Percentiles rank a stretch among this genome's conserved stretches.
These are phyloP conservation scores for Penicillium sumatraense DNA, from an alignment of 2,329 filamentous ascomycete genomes.

Conservation along the genomic window DNA sequence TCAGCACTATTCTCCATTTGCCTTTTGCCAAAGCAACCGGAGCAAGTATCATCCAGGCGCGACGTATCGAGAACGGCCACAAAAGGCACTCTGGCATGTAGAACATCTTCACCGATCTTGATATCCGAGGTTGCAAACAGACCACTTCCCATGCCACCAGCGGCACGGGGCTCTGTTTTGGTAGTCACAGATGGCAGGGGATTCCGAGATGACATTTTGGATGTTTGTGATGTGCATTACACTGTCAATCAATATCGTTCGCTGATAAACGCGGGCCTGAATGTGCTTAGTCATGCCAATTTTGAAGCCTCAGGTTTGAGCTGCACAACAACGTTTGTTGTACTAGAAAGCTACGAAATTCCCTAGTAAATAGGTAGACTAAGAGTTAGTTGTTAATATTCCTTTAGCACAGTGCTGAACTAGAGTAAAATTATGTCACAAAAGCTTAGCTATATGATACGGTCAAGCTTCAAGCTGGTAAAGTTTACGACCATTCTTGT, in stretches of 20 bases:
- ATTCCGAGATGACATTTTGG: conserved; percentile 25
- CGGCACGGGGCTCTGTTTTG: conserved; percentile 29
- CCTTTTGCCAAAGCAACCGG: conserved; percentile 58
- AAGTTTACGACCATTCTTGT: not conserved
- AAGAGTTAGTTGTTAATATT: too few relatives aligned
- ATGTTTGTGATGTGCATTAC: conserved; percentile 10
- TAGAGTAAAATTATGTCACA: too few relatives aligned
- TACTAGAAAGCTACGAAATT: too few relatives aligned
- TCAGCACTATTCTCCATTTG: conserved; percentile 27
- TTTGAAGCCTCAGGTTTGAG: not conserved
- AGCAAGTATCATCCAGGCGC: conserved; percentile 60
- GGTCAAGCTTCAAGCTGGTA: too few relatives aligned
- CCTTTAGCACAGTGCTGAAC: too few relatives aligned
- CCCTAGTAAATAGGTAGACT: too few relatives aligned
- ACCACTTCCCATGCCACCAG: conserved; percentile 53
- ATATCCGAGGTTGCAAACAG: conserved; percentile 59
- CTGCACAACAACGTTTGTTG: too few relatives aligned
- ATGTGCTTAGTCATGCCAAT: not conserved
- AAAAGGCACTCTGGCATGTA: conserved; percentile 57
- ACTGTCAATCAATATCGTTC: not conserved
- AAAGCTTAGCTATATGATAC: too few relatives aligned
- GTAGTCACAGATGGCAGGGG: conserved; percentile 24
- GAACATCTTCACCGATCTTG: conserved; percentile 53
- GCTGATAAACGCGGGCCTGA: not conserved
- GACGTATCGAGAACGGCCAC: conserved; percentile 59